Evolutionary conservation across 1,284 basidiomycete genomes (phyloP), one percentile per base, ranked within the genome.

Genomic region (Apiotrichum siamense): DNA sequence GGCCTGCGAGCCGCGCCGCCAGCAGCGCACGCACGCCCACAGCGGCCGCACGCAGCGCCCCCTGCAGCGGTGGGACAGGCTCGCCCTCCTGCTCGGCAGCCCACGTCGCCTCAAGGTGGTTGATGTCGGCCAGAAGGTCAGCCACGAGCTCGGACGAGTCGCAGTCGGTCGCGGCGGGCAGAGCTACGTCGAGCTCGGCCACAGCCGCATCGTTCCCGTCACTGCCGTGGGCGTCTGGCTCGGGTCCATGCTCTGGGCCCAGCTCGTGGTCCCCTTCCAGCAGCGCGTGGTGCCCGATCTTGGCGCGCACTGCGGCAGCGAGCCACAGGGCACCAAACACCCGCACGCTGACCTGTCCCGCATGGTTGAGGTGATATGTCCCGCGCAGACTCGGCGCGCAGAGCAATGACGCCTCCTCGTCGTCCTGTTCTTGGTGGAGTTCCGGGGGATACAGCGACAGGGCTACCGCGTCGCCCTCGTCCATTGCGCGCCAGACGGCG

Each of bases 331-430:
- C 35, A 3, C 50, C 52, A 31, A 58, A 61, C 20, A 63, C 50
- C 18, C 59, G 60, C 24, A 57, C 21, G 5, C 57, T 59, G 9
- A 61, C 45, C 33, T 60, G 54, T 2, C 57, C 65, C 10, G 47
- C 47, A 12, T 59, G 54, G 47, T 61, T 59, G 38, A 66, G 36
- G 50, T 63, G 63, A 42, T 57, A 51, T 17, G 61, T 21, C 3
- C 44, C 45, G 17, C 37, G 42, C 37, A 25, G 37, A 15, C 33
- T 31, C 29, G 55, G 33, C 17, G 31, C 12, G 24, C 39, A 49
- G 5, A 59, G 47, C 6, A 55, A 51, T 6, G 43, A n/a, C 10
- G 47, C 46, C 7, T 51, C 52, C 35, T 47, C 42, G 21, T 44
- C 31, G 11, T 38, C 35, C 7, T n/a, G n/a, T n/a, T n/a, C 23